phyloP scores from a whole-genome alignment of 345 rosid genomes.

The Barbarea vulgaris region DNA sequence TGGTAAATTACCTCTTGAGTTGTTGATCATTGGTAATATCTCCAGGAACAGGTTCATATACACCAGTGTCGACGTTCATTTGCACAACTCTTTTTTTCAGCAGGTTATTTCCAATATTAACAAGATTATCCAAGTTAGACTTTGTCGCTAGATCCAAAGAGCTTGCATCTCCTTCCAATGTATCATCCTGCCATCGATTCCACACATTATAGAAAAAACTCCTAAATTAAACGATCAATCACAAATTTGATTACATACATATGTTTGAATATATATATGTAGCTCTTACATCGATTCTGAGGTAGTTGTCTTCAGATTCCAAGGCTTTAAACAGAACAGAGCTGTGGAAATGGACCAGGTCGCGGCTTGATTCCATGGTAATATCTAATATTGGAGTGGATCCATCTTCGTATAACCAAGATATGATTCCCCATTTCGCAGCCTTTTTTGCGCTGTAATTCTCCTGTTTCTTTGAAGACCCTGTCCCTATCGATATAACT shows the following conservation, averaged over 20 bases:
- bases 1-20: slow-evolving; percentile 50
- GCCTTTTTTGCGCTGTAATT: slow-evolving; percentile 52
- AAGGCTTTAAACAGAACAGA: slow-evolving; percentile 58
- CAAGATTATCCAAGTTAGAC: slow-evolving; percentile 55
- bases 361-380: slow-evolving; percentile 48
- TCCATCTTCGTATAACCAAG: slow-evolving; percentile 59
- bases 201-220: neutral
- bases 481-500: slow-evolving; percentile 74
- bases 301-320: slow-evolving; percentile 57
- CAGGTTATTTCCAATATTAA: slow-evolving; percentile 48
- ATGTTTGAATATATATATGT: neutral
- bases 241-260: neutral
- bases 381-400: slow-evolving; percentile 58
- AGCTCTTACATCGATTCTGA: slow-evolving; percentile 62
- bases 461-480: slow-evolving; percentile 40
- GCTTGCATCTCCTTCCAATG: slow-evolving; percentile 47
- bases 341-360: slow-evolving; percentile 67
- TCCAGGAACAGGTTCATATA: slow-evolving; percentile 50
- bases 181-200: slow-evolving; percentile 50
- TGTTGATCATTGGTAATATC: slow-evolving; percentile 59
- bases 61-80: slow-evolving; percentile 53
- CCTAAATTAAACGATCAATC: neutral
- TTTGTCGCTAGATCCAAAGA: slow-evolving; percentile 54
- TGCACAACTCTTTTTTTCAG: slow-evolving; percentile 48
- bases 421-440: slow-evolving; percentile 66